A percentile compares a stretch with the other conserved stretches of the same genome.
These are phyloP conservation scores for Strigomonas galati DNA, from an alignment of 208 protist species.

Conservation along the genomic window DNA sequence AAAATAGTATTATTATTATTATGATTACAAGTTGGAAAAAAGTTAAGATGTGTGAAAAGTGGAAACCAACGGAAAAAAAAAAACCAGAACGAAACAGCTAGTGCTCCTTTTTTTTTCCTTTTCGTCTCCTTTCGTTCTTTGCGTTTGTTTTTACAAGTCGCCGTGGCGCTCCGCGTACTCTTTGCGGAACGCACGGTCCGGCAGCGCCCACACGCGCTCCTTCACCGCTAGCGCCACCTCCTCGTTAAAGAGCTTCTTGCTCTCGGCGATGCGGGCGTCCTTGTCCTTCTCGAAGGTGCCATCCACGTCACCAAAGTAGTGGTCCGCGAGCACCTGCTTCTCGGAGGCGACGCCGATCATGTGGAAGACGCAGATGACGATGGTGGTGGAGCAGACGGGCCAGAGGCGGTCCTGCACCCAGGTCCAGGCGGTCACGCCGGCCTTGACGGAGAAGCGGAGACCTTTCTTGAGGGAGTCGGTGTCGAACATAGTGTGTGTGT, in stretches of 20 bases:
- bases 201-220: conserved; percentile 81
- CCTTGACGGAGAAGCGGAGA: conserved; percentile 19
- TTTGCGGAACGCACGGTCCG: conserved; percentile 39
- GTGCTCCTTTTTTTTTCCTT: neutral
- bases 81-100: too few species aligned
- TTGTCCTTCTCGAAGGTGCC: conserved; percentile 29
- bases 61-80: too few species aligned
- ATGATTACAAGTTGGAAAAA: neutral
- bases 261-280: conserved; percentile 41
- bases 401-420: conserved; percentile 68
- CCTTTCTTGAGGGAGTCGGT: conserved; percentile 23
- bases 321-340: conserved; percentile 85
- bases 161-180: conserved; percentile 37
- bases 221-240: conserved; percentile 78
- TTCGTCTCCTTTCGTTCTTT: neutral
- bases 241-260: conserved; percentile 76
- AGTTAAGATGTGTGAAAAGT: too few species aligned
- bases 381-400: conserved; percentile 74
- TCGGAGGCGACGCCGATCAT: conserved; percentile 71
- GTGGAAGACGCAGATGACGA: conserved; percentile 70
- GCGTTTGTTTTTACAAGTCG: neutral
- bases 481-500: neutral
- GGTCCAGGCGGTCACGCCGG: conserved; percentile 31
- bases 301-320: conserved; percentile 33
- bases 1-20: conserved; percentile 10